Conservation (phyloP, 768 basidiomycete species). For the Clathrus columnatus region DNA sequence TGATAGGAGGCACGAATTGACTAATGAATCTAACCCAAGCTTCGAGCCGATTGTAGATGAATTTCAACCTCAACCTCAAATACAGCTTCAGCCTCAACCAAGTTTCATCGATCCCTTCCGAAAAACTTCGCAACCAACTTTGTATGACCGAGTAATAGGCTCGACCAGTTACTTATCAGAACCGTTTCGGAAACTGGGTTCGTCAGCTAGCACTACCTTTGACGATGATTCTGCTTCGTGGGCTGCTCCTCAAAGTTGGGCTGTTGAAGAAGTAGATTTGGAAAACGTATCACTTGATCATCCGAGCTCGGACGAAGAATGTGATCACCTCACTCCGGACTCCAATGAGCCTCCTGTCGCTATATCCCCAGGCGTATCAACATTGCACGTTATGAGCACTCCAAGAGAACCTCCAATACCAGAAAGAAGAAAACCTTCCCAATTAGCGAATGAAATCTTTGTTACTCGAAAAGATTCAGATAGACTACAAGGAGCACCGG, state of each 20-base stretch:
- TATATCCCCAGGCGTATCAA: constrained; percentile 10
- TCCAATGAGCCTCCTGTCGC: constrained; percentile 14
- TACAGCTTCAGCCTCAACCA: background rate
- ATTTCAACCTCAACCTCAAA: background rate
- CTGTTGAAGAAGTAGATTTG: constrained; percentile 43
- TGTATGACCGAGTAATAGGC: background rate
- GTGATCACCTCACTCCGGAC: constrained; percentile 12
- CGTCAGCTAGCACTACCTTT: constrained; percentile 10
- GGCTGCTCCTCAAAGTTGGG: constrained; percentile 75
- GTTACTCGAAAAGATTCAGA: background rate
- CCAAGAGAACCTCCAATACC: constrained; percentile 9
- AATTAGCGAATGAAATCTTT: constrained; percentile 12
- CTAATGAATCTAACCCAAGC: constrained; percentile 22
- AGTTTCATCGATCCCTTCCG: constrained; percentile 9
- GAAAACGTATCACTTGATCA: constrained; percentile 31
- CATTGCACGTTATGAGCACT: constrained; percentile 17
- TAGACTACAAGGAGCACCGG: background rate
- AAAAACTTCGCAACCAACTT: background rate
- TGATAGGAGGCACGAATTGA: constrained; percentile 34
- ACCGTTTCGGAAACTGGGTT: constrained; percentile 10
- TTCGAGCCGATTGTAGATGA: constrained; percentile 23
- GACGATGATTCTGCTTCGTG: constrained; percentile 34
- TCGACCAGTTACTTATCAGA: background rate
- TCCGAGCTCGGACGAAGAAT: constrained; percentile 36
- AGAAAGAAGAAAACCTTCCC: constrained; percentile 15